Percentiles rank a stretch among this genome's conserved stretches.
Conservation (phyloP, 306 rosid species). For the peach (Prunus persica) region Prunus_persica_NCBIv2 NC_034009.1:40078501-40079000, state of each 20-base stretch:
- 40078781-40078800: no score
- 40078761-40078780: no score
- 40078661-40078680: neutral
- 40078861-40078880: neutral
- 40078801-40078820: no score
- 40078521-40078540: no score
- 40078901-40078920: neutral
- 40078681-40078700: neutral
- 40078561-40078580: neutral
- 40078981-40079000: neutral
- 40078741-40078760: no score
- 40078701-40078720: no score
- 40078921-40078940: constrained; percentile 3
- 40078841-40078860: no score
- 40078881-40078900: neutral
- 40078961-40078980: constrained; percentile 1
- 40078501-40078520: no score
- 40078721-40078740: no score
- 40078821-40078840: neutral
- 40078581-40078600: neutral
- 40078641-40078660: neutral
- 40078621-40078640: neutral
- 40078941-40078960: neutral
- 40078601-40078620: neutral
- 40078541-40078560: neutral